Evolutionary conservation across 2,329 filamentous ascomycete species (phyloP), one percentile per base, ranked within the genome.

Genomic region (Chrysosphaeria jannelii): DNA sequence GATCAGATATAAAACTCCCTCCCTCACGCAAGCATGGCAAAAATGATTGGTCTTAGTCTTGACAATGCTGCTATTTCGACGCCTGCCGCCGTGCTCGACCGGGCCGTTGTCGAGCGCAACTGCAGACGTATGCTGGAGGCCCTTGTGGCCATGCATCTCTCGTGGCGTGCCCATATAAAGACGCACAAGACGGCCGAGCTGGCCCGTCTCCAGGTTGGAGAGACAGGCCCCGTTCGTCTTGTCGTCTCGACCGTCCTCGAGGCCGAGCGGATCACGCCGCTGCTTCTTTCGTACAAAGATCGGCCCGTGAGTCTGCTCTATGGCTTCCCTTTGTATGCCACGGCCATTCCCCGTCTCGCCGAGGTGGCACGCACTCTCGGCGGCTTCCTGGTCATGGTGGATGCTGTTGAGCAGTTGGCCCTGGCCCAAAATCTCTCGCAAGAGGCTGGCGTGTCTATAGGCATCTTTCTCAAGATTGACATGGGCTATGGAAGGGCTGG

Each of bases 131-230:
- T 85, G 69, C 54, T 76, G 5, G 47, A 61, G 8, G 57, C 69
- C 1, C 53, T 57, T 9, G 39, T 52, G 19, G 43, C 45, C 23
- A 43, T 79, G 9, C 48, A 52, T 0, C 48, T 79, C 13, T 54
- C 52, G 5, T 81, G 75, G 47, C 51, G 74, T 28, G 65, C 68
- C 2, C 74, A 85, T 39, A 61, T 81, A 28, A 85, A 85, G 44
- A 78, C 70, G 12, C 74, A 85, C 41, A 85, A 85, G 37, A 36
- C 38, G 3, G 29, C 28, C 4, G 31, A 34, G 22, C 30, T 34
- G 14, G 38, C 33, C 11, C 26, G 29, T 8, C 21, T 31, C 10
- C 28, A 30, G 20, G 23, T 30, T 6, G 31, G 31, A 23, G 29
- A 29, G 8, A 16, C 23, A n/a, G n/a, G n/a, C 8, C 45, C 50